Evolutionary conservation across 331 rosid genomes (phyloP), one percentile per base, ranked within the genome.

Genomic region (Telfairia occidentalis): DNA sequence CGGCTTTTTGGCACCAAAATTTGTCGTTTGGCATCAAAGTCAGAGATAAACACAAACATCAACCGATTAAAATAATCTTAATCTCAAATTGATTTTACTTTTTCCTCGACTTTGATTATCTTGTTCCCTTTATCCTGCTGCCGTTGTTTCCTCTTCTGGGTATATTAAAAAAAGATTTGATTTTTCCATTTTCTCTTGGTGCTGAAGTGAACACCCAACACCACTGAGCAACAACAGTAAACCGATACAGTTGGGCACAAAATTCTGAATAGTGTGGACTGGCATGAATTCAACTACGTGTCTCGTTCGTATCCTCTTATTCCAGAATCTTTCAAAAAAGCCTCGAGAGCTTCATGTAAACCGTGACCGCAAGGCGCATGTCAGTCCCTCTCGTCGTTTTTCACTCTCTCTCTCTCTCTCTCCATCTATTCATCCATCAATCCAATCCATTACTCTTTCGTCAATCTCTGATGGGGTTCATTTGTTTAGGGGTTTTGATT

Each of bases 221-320:
- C n/a, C n/a, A 65, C 75, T 45, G 75, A 70, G 57, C 57, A 45
- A 6, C 9, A 70, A 45, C 57, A 70, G 75, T 70, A 63, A 48
- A 45, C 48, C 38, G 9, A 52, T 32, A 48, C 43, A 49, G 48
- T 29, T 49, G 76, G 19, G 43, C 38, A 48, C 55, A 46, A 26
- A 71, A 24, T 71, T 43, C 59, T 71, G 42, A 71, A 73, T 34
- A 53, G 65, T 30, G 34, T 74, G 66, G 63, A 40, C 35, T 28
- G 72, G 30, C 55, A 58, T 42, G 19, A 24, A 76, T 61, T 30
- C 55, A 19, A 66, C 71, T 81, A 89, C 98, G 96, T 89, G 96
- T 89, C 82, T 4, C 9, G 9, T 77, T 63, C 71, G 58, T 38
- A 46, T 43, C 98, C 98, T 86, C 76, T 48, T 75, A 49, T 29